Evolutionary conservation across 1,284 basidiomycete species (phyloP), one percentile per base, ranked within the genome.

Genomic region (Sanguinoderma infundibulare): DNA sequence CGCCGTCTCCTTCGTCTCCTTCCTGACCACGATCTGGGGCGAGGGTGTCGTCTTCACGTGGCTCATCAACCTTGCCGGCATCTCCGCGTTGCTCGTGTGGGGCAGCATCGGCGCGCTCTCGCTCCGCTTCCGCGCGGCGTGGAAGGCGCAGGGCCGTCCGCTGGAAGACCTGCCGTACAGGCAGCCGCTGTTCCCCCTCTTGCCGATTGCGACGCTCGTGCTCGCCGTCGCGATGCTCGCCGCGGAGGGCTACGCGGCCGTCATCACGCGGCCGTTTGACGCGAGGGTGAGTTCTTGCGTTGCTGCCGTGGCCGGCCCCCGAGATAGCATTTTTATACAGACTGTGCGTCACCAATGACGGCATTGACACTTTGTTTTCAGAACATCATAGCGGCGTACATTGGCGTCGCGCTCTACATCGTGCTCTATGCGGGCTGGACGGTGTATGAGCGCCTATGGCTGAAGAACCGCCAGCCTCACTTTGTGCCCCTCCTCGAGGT

Each of bases 61-160:
- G 87, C 76, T 89, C 36, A 81, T 89, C 67, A 87, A 89, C 70
- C 76, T 92, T 53, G 87, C 86, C 6, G 85, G 89, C 9, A 86
- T 91, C 59, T 87, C 88, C 1, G 87, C 88, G 22, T 76, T 93
- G 57, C 79, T 91, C 52, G 85, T 84, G 24, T 91, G 87, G 86
- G 82, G 77, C 32, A 80, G 81, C 30, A 81, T 92, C 65, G 83
- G 87, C 7, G 20, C 76, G 22, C 83, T 85, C 36, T 84, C 82
- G 1, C 57, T 84, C 36, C 81, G 82, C 17, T 85, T 86, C 73
- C 78, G 83, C 30, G 63, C 68, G 14, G 82, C 82, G 6, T 84
- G 80, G 72, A 64, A 57, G 22, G 77, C 75, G 0, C 81, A 81
- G 50, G 77, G 77, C 20, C 72, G 78, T 36, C 60, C 70, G 1